These are phyloP conservation scores for Botrytis fabae DNA, from an alignment of 2,329 filamentous ascomycete species.

Conservation along the genomic window DNA sequence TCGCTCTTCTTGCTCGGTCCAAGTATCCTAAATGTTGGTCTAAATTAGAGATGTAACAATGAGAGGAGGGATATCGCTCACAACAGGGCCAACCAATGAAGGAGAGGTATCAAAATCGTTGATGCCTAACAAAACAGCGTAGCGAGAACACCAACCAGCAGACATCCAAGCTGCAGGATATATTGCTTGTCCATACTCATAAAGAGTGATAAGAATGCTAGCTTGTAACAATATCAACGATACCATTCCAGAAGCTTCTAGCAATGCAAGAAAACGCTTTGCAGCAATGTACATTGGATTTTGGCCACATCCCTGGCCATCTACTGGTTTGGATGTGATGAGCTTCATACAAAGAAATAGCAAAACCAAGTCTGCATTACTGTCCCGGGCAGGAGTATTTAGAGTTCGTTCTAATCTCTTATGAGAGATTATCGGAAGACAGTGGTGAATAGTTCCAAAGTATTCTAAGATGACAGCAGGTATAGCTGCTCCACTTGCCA, in stretches of 20 bases:
- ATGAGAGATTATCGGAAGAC: constrained; percentile 51
- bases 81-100: constrained; percentile 43
- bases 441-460: constrained; percentile 48
- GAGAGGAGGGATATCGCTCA: constrained; percentile 31
- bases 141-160: constrained; percentile 47
- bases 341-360: constrained; percentile 53
- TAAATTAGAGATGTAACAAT: constrained; percentile 12
- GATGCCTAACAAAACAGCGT: constrained; percentile 49
- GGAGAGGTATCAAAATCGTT: constrained; percentile 42
- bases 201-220: constrained; percentile 48
- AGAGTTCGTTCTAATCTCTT: constrained; percentile 46
- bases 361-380: constrained; percentile 49
- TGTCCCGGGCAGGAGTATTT: constrained; percentile 46
- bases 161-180: constrained; percentile 54
- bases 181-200: constrained; percentile 51
- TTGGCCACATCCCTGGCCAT: constrained; percentile 42
- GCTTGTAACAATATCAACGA: constrained; percentile 49
- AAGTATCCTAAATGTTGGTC: constrained; percentile 42
- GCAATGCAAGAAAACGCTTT: constrained; percentile 45
- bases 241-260: constrained; percentile 47
- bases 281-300: constrained; percentile 46
- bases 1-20: constrained; percentile 51
- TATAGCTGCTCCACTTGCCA: constrained; percentile 44
- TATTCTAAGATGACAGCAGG: constrained; percentile 45
- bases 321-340: constrained; percentile 42